Conservation (phyloP, 768 basidiomycete species). For the Tricholomella constricta region DNA sequence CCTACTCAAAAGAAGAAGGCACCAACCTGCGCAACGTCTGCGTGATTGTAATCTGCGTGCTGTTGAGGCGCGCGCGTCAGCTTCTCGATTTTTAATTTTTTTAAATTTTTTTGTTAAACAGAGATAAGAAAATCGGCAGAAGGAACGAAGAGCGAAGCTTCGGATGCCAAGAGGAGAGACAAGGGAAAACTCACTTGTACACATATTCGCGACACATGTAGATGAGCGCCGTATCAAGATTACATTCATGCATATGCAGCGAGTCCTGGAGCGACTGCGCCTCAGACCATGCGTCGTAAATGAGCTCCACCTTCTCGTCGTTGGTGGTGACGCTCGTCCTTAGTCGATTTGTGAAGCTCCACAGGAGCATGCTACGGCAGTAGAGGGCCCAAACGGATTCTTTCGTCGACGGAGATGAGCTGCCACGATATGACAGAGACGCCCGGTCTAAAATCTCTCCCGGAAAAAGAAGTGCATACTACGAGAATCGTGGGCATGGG, state of each 20-base stretch:
- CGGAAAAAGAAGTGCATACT: conserved; percentile 73
- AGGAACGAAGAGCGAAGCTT: neutral
- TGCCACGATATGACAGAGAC: conserved; percentile 39
- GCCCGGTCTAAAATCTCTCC: conserved; percentile 65
- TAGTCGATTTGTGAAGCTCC: conserved; percentile 68
- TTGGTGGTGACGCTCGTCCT: conserved; percentile 40
- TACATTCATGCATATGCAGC: conserved; percentile 68
- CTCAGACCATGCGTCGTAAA: conserved; percentile 67
- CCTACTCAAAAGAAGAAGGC: conserved; percentile 16
- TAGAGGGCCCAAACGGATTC: conserved; percentile 83
- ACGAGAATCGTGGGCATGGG: conserved; percentile 18
- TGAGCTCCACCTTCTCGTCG: conserved; percentile 60
- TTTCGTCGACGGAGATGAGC: conserved; percentile 58
- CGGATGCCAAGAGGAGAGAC: conserved; percentile 3
- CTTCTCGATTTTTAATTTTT: no score
- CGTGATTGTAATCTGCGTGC: conserved; percentile 65
- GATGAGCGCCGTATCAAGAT: conserved; percentile 65
- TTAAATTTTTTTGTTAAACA: no score
- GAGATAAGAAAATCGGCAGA: neutral
- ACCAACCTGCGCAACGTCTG: conserved; percentile 66
- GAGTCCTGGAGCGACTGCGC: conserved; percentile 66
- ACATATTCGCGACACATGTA: conserved; percentile 72
- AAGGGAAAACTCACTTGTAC: conserved; percentile 59
- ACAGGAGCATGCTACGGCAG: conserved; percentile 79
- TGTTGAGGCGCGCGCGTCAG: conserved; percentile 29